phyloP scores from a whole-genome alignment of 306 rosid species.

The Quercus gilva region DNA sequence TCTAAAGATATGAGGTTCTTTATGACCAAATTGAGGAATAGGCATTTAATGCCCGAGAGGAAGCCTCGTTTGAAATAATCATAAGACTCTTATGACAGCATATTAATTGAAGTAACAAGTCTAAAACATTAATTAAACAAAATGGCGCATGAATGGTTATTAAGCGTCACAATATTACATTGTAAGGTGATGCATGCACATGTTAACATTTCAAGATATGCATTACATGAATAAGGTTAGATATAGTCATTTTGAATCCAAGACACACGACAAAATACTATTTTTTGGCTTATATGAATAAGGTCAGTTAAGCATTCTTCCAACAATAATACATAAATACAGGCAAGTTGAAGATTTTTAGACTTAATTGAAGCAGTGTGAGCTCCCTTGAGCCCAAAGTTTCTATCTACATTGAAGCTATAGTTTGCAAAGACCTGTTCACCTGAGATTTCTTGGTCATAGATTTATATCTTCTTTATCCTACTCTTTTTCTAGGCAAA shows the following conservation, averaged over 20 bases:
- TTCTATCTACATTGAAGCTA: not conserved
- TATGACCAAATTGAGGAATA: not conserved
- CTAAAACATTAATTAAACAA: not conserved
- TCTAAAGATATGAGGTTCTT: not conserved
- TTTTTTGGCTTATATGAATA: too few species aligned
- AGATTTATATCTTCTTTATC: not conserved
- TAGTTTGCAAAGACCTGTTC: not conserved
- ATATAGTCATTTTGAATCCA: not conserved
- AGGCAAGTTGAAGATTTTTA: not conserved
- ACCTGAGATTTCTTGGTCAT: not conserved
- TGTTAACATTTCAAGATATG: not conserved
- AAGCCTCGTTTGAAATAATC: not conserved
- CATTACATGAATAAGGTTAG: not conserved
- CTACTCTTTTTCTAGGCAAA: not conserved
- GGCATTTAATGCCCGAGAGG: not conserved
- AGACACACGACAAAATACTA: not conserved
- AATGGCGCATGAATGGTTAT: not conserved
- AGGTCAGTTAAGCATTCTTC: not conserved
- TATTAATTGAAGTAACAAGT: not conserved
- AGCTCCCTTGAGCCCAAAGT: constrained; percentile 1
- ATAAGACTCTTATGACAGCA: not conserved
- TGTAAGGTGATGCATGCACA: not conserved
- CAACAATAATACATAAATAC: not conserved
- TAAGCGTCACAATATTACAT: not conserved
- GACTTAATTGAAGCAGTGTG: not conserved